These are phyloP conservation scores for Russula sp. DNA, from an alignment of 768 basidiomycete genomes.

Conservation along the genomic window DNA sequence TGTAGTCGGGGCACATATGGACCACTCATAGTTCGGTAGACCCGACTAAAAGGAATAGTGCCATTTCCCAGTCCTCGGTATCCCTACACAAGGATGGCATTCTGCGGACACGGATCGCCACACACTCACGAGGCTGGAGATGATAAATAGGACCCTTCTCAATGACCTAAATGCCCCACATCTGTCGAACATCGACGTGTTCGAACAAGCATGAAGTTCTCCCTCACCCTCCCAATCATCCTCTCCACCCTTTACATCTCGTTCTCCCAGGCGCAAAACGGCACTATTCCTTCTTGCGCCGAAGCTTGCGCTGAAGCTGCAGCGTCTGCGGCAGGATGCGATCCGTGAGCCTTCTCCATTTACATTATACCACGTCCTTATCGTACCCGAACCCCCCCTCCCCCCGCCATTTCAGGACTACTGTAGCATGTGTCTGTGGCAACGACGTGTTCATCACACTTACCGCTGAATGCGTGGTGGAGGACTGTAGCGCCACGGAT, in stretches of 20 bases:
- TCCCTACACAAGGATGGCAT: not conserved
- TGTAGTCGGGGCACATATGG: not conserved
- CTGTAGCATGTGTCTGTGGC: not conserved
- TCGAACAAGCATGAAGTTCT: not conserved
- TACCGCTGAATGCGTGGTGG: too few species aligned
- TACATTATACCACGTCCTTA: too few species aligned
- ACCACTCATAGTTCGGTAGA: too few species aligned
- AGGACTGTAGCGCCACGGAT: too few species aligned
- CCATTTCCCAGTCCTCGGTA: not conserved
- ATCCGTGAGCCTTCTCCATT: not conserved
- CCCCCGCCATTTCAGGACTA: not conserved
- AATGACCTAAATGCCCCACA: not conserved
- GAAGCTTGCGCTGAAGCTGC: not conserved
- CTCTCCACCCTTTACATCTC: conserved; percentile 1
- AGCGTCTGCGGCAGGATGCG: not conserved
- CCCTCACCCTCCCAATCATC: not conserved
- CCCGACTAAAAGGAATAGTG: not conserved
- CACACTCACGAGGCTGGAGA: not conserved
- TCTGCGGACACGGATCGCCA: not conserved
- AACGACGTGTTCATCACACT: not conserved
- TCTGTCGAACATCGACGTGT: not conserved
- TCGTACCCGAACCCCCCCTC: not conserved
- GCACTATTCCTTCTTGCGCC: not conserved
- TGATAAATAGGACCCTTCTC: conserved; percentile 9
- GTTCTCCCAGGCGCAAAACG: not conserved